Evolutionary conservation across 2,329 filamentous ascomycete species (phyloP), one percentile per base, ranked within the genome.

Genomic region (Pseudophaeomoniella oleicola): DNA sequence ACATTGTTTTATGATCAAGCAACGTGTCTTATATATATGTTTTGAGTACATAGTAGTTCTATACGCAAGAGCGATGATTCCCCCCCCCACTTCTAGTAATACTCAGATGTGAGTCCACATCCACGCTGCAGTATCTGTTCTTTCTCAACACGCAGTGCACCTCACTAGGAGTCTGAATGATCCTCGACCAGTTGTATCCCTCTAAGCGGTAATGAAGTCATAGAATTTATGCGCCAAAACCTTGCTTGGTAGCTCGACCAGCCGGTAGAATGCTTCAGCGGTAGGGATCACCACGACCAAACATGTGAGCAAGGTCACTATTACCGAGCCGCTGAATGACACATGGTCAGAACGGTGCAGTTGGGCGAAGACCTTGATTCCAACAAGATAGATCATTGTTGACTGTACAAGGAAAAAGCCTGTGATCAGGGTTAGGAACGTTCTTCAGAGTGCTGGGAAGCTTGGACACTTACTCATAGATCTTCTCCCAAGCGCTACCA

Each of bases 401-500:
- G 55, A 48, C 42, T 64, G 60, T 3, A 59, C 42, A 29, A 63
- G 51, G 42, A 63, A 63, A 40, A 53, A 55, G 44, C 59, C 60
- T 64, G 16, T 19, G 27, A 32, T 16, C 22, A 36, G 15, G 36
- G 32, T 22, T 30, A 36, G 13, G 38, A 15, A 5, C 2, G 30
- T 4, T 4, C 3, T 35, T 40, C 12, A 13, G n/a, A 32, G 16
- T 10, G 18, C 10, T n/a, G 27, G 19, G 19, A 31, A 18, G 6
- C 37, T 11, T 14, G 30, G 16, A 30, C 13, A 44, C 60, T 54
- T 53, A 65, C 62, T 63, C 37, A 63, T 55, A 12, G 60, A 62
- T 35, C 63, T 48, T 36, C 46, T 54, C 11, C 63, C 63, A 3
- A 66, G 39, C 22, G 48, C 55, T 13, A 59, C 48, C 14, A 65